These are phyloP conservation scores for Hypoxylon intermedium DNA, from an alignment of 495 filamentous ascomycete genomes.

Conservation along the genomic window DNA sequence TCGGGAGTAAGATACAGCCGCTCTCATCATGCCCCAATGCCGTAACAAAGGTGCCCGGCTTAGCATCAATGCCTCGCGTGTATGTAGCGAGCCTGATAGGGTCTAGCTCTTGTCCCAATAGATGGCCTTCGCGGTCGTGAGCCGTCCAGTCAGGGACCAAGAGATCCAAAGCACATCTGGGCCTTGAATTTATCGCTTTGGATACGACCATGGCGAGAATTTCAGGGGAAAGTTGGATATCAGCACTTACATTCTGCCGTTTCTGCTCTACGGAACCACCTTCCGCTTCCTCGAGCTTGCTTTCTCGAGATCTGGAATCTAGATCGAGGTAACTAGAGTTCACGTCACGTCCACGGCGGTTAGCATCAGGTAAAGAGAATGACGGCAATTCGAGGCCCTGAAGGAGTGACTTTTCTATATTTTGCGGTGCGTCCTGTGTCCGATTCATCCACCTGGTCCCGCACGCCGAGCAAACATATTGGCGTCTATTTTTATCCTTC, in stretches of 20 bases:
- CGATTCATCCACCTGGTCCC: background rate
- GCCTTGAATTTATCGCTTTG: background rate
- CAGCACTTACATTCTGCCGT: background rate
- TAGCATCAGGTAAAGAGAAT: background rate
- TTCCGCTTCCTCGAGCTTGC: background rate
- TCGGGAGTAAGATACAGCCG: slow-evolving; percentile 26
- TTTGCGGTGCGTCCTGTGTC: background rate
- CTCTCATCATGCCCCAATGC: slow-evolving; percentile 7
- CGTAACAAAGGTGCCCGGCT: slow-evolving; percentile 8
- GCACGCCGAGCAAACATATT: slow-evolving; percentile 4
- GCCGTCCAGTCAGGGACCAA: slow-evolving; percentile 36
- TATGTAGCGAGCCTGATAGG: slow-evolving; percentile 30
- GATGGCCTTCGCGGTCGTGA: slow-evolving; percentile 14
- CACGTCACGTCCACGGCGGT: background rate
- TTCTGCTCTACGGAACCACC: background rate
- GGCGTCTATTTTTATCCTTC: background rate
- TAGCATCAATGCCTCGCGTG: background rate
- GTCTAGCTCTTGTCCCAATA: background rate
- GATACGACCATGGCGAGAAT: slow-evolving; percentile 20
- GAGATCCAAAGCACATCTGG: slow-evolving; percentile 29
- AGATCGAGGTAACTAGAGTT: background rate
- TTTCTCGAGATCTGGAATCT: background rate
- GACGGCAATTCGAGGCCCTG: background rate
- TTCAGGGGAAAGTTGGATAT: slow-evolving; percentile 12
- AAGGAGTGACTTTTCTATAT: background rate